These are phyloP conservation scores for Auriculariales sp. DNA, from an alignment of 768 basidiomycete genomes.

Conservation along the genomic window DNA sequence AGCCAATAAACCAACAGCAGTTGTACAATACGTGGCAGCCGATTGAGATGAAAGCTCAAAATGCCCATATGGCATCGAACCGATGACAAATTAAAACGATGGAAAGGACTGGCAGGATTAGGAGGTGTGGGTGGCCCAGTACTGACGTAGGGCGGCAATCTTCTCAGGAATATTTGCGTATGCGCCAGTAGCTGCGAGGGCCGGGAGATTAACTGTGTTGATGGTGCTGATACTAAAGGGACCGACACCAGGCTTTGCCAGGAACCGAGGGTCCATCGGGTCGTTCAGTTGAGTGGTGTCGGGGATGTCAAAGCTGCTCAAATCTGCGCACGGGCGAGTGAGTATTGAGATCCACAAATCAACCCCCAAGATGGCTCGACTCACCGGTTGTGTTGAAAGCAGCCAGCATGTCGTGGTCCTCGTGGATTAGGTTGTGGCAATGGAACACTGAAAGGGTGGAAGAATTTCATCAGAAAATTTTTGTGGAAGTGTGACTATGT, in stretches of 20 bases:
- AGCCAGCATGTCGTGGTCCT: neutral
- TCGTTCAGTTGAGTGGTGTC: neutral
- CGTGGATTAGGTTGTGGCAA: neutral
- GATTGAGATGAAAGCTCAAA: too few relatives aligned
- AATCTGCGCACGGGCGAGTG: neutral
- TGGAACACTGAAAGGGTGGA: neutral
- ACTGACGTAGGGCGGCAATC: neutral
- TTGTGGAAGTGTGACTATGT: neutral
- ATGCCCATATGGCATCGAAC: too few relatives aligned
- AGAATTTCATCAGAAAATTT: neutral
- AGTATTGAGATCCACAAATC: neutral
- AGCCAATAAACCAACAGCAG: too few relatives aligned
- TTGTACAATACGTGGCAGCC: too few relatives aligned
- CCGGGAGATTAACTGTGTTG: neutral
- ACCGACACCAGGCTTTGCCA: neutral
- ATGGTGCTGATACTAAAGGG: neutral
- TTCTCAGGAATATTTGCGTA: neutral
- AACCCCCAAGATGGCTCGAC: neutral
- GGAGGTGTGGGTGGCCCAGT: too few relatives aligned
- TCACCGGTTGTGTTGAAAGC: neutral
- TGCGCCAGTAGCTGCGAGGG: neutral
- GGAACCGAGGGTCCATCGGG: neutral
- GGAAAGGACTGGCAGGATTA: too few relatives aligned
- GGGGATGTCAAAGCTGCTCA: neutral
- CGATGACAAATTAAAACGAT: too few relatives aligned